These are phyloP conservation scores for Phytophthora pini DNA, from an alignment of 352 stramenopile species.

Conservation along the genomic window DNA sequence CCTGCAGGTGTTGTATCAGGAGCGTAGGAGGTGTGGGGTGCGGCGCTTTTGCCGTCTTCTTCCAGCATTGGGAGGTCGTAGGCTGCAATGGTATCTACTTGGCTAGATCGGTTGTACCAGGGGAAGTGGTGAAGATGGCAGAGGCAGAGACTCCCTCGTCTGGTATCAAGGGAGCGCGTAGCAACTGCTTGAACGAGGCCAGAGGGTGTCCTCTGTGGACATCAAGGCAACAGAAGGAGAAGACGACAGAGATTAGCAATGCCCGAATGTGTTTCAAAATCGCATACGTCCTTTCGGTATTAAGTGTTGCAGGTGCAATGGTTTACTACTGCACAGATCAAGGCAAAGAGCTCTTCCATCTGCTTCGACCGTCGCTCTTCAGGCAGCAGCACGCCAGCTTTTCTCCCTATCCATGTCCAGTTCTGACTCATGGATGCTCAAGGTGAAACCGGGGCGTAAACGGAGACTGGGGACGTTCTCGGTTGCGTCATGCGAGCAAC, in stretches of 20 bases:
- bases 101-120: conserved; percentile 16
- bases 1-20: neutral
- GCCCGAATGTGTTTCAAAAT: neutral
- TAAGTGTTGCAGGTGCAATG: neutral
- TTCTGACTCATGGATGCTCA: conserved; percentile 16
- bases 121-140: conserved; percentile 5
- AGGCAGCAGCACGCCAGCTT: conserved; percentile 2
- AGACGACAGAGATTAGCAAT: neutral
- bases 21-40: conserved; percentile 15
- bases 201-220: conserved; percentile 9
- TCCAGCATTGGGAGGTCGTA: conserved; percentile 24
- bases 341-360: neutral
- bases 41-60: conserved; percentile 8
- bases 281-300: conserved; percentile 4
- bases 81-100: conserved; percentile 23
- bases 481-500: neutral
- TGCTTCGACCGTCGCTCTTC: conserved; percentile 5
- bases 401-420: conserved; percentile 7
- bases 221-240: conserved; percentile 24
- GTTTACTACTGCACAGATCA: too few species aligned
- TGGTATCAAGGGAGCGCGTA: neutral
- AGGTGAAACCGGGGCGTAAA: conserved; percentile 4
- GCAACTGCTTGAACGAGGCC: conserved; percentile 7
- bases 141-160: conserved; percentile 2
- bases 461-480: neutral